These are phyloP conservation scores for Cryomyces antarcticus DNA, from an alignment of 495 filamentous ascomycete species.

Conservation along the genomic window DNA sequence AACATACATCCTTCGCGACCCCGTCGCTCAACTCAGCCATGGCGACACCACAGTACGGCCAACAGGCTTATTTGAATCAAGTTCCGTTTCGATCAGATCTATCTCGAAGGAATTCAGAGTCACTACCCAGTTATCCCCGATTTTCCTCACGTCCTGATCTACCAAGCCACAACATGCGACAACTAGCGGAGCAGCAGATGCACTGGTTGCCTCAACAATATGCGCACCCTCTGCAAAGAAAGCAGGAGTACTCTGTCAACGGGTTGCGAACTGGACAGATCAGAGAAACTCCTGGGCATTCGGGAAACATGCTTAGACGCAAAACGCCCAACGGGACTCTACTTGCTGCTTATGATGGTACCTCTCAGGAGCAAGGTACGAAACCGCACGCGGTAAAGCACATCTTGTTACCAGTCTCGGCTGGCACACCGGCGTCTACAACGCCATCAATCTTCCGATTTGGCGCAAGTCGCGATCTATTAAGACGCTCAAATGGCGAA, in stretches of 20 bases:
- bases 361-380: slow-evolving; percentile 48
- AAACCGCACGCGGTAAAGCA: slow-evolving; percentile 73
- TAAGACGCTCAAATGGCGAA: neutral
- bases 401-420: slow-evolving; percentile 49
- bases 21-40: too few species aligned
- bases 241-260: slow-evolving; percentile 1
- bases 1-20: too few species aligned
- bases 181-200: slow-evolving; percentile 3
- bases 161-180: too few species aligned
- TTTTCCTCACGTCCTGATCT: too few species aligned
- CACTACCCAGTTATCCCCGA: too few species aligned
- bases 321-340: slow-evolving; percentile 92
- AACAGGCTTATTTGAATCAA: too few species aligned
- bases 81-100: too few species aligned
- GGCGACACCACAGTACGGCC: too few species aligned
- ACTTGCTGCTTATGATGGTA: slow-evolving; percentile 85
- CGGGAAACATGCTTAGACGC: slow-evolving; percentile 48
- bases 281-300: neutral
- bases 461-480: too few species aligned
- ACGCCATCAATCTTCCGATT: neutral
- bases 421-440: neutral
- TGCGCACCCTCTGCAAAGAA: slow-evolving; percentile 18
- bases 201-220: slow-evolving; percentile 15
- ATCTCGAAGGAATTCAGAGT: too few species aligned
- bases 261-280: neutral